phyloP scores from a whole-genome alignment of 345 rosid genomes.

The Mallotus nudiflorus region DNA sequence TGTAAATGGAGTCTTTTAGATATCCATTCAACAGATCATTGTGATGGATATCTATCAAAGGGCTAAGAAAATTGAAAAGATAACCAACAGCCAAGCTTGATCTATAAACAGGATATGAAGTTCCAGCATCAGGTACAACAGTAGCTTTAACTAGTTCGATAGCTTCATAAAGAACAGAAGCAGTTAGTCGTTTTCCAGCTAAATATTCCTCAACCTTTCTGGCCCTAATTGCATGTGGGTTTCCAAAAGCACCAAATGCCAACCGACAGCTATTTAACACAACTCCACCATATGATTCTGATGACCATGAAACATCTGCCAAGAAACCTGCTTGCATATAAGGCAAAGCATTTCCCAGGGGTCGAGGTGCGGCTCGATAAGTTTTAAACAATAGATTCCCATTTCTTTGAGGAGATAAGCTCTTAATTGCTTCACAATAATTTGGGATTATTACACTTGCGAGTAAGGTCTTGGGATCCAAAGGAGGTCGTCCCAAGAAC shows the following conservation, averaged over 20 bases:
- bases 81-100: too few species aligned
- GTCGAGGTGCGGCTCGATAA: constrained; percentile 76
- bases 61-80: constrained; percentile 62
- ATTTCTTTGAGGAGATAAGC: constrained; percentile 26
- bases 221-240: constrained; percentile 68
- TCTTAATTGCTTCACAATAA: constrained; percentile 30
- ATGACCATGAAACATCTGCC: constrained; percentile 55
- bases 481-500: constrained; percentile 58
- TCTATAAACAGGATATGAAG: constrained; percentile 48
- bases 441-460: constrained; percentile 55
- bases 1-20: too few species aligned
- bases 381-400: constrained; percentile 56
- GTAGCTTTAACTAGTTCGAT: constrained; percentile 44
- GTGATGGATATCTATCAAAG: constrained; percentile 32
- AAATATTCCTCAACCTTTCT: constrained; percentile 58
- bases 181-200: constrained; percentile 52
- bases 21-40: constrained; percentile 18
- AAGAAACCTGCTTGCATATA: constrained; percentile 78
- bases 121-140: constrained; percentile 56
- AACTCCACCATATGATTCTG: constrained; percentile 35
- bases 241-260: constrained; percentile 86
- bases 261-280: constrained; percentile 49
- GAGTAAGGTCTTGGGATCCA: constrained; percentile 52
- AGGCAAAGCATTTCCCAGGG: constrained; percentile 79
- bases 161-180: constrained; percentile 53